Conservation (phyloP, 2,329 filamentous ascomycete species). For the Aspergillus hiratsukae region DNA sequence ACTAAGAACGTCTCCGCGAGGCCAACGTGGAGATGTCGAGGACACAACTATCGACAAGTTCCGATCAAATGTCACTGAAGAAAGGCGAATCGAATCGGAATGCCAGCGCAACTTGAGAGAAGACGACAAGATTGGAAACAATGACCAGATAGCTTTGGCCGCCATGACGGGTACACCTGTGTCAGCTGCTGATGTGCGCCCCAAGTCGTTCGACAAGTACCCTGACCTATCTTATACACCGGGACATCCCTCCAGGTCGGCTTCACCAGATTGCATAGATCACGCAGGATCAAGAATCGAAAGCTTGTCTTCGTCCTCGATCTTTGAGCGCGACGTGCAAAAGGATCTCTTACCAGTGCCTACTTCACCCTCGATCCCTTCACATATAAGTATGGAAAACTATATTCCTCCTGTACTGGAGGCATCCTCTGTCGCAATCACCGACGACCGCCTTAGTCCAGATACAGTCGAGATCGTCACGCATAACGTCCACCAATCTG, state of each 20-base stretch:
- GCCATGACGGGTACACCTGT: background rate
- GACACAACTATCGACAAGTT: background rate
- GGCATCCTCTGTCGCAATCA: conserved; percentile 87
- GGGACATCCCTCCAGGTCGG: background rate
- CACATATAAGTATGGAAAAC: conserved; percentile 91
- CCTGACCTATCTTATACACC: background rate
- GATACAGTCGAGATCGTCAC: conserved; percentile 92
- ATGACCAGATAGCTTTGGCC: background rate
- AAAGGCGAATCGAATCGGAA: background rate
- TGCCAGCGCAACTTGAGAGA: background rate
- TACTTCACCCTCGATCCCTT: conserved; percentile 79
- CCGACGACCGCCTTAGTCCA: conserved; percentile 75
- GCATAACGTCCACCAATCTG: conserved; percentile 77
- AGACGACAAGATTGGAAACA: background rate
- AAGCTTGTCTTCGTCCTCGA: conserved; percentile 72
- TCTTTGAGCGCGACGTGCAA: conserved; percentile 94
- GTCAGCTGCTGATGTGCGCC: background rate
- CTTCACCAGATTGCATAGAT: background rate
- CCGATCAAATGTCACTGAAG: background rate
- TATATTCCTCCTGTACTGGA: conserved; percentile 88
- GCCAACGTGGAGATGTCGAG: background rate
- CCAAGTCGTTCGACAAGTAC: background rate
- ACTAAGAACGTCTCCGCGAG: background rate
- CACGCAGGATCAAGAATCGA: conserved; percentile 51
- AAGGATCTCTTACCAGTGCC: conserved; percentile 65